These are phyloP conservation scores for Ricinus communis DNA, from an alignment of 345 rosid species.

Conservation along the genomic window DNA sequence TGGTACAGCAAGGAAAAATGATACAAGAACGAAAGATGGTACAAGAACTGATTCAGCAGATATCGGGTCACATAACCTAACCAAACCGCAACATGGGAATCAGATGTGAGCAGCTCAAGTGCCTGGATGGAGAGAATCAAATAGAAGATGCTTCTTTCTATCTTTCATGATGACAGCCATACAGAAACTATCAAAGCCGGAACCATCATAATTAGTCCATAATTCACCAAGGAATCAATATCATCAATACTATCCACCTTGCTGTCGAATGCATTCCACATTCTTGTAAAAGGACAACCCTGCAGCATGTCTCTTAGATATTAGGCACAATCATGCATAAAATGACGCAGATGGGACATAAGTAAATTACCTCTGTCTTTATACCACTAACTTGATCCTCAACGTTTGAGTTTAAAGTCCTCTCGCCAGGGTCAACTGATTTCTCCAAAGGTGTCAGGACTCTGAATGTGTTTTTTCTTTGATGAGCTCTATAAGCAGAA, in stretches of 20 bases:
- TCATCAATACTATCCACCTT: slow-evolving; percentile 47
- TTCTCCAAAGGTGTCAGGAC: slow-evolving; percentile 31
- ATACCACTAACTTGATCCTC: slow-evolving; percentile 20
- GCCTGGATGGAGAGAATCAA: background rate
- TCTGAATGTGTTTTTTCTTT: slow-evolving; percentile 33
- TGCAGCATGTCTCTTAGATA: slow-evolving; percentile 29
- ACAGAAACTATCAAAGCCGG: slow-evolving; percentile 40
- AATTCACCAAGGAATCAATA: slow-evolving; percentile 55
- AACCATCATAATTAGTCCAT: slow-evolving; percentile 60
- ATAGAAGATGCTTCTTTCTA: background rate
- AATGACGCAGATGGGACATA: background rate
- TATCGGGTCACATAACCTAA: background rate
- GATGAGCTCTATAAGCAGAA: slow-evolving; percentile 52
- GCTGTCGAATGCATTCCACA: slow-evolving; percentile 32
- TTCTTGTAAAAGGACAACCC: slow-evolving; percentile 46
- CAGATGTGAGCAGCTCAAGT: background rate
- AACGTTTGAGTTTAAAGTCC: slow-evolving; percentile 17
- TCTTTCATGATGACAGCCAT: slow-evolving; percentile 37
- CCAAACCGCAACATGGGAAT: background rate
- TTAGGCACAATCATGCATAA: background rate
- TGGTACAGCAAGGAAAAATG: no score
- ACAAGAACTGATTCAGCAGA: no score
- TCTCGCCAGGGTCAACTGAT: slow-evolving; percentile 26
- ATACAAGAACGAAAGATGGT: no score
- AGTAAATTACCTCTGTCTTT: slow-evolving; percentile 38